Base-by-base conservation (phyloP, 2,329 filamentous ascomycete genomes). In the Erysiphe pulchra region DNA sequence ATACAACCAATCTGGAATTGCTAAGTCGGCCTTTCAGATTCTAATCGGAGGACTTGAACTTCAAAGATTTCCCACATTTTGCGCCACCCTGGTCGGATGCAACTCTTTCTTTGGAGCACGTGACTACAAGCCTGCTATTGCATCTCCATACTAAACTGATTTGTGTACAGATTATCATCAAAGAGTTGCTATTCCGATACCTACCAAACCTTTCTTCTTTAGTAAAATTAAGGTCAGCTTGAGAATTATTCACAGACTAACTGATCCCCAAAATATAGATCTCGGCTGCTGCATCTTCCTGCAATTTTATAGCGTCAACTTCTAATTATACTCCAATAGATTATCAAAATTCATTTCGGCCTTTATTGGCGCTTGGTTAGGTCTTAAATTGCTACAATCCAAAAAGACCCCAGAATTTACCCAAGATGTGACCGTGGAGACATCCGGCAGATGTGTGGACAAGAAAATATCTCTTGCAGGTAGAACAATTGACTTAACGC, bases 401-500 rank as follows among this genome's bases (percentile, higher is more conserved):
- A 72, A 71, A 53, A 61, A 64, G 46, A 67, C 62, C 45, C 56
- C 55, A 13, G 53, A 52, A 13, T 59, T 67, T 50, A 60, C 63
- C 5, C 63, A 68, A 42, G 60, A 57, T 12, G 52, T 60, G 2
- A 51, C 58, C 24, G 50, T 53, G 42, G 57, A 59, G 42, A 55
- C 51, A 16, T 36, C 47, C 12, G 49, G 46, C 11, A 52, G 49
- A 51, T 50, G 51, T 13, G 48, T 56, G 16, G 50, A 49, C n/a
- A 49, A 56, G 48, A 52, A 55, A 46, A 53, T 53, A 39, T 55
- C 54, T 13, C 54, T 59, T 39, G 80, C 77, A 11, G 83, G 83
- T 40, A 73, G 77, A 53, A 87, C 83, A 1, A 68, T 92, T 49
- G 83, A 92, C 57, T 65, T 92, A 31, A 87, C 82, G 0, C 64